A percentile compares a stretch with the other conserved stretches of the same genome.
These are phyloP conservation scores for Vitis rupestris DNA, from an alignment of 164 flowering plant genomes.

Conservation along the genomic window DNA sequence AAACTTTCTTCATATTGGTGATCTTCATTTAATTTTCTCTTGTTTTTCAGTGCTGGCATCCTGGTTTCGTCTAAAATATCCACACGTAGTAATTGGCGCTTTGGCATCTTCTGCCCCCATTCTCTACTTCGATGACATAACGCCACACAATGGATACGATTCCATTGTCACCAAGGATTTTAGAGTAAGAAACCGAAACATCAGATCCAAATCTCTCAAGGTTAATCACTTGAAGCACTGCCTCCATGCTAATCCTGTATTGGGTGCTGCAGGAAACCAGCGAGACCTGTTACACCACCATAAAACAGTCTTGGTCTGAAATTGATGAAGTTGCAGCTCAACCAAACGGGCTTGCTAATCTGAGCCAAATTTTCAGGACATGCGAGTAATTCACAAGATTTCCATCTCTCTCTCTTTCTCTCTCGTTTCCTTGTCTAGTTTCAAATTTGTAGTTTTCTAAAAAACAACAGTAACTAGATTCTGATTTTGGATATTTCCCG, in stretches of 20 bases:
- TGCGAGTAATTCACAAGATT: slow-evolving; percentile 43
- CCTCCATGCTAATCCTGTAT: too few relatives aligned
- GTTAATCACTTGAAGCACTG: too few relatives aligned
- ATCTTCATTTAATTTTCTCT: neutral
- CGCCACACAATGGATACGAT: slow-evolving; percentile 29
- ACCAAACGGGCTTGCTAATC: slow-evolving; percentile 40
- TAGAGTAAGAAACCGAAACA: slow-evolving; percentile 11
- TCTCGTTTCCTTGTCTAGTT: too few relatives aligned
- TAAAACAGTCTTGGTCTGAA: slow-evolving; percentile 48
- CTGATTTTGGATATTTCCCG: too few relatives aligned
- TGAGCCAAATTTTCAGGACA: slow-evolving; percentile 44
- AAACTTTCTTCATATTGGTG: neutral
- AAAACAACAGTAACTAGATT: too few relatives aligned
- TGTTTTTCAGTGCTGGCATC: slow-evolving; percentile 30
- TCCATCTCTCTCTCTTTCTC: too few relatives aligned
- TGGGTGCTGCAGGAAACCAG: slow-evolving; percentile 40
- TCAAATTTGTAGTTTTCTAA: too few relatives aligned
- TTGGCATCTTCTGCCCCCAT: slow-evolving; percentile 43
- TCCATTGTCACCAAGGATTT: slow-evolving; percentile 33
- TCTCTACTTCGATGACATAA: slow-evolving; percentile 26
- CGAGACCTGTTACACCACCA: slow-evolving; percentile 47
- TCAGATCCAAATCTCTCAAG: too few relatives aligned
- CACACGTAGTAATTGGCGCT: slow-evolving; percentile 37
- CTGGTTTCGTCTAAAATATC: slow-evolving; percentile 42
- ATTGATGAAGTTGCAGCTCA: slow-evolving; percentile 44